Percentiles rank a stretch among this genome's conserved stretches.
Conservation (phyloP, 768 basidiomycete species). For the Xanthoconium purpureum region DNA sequence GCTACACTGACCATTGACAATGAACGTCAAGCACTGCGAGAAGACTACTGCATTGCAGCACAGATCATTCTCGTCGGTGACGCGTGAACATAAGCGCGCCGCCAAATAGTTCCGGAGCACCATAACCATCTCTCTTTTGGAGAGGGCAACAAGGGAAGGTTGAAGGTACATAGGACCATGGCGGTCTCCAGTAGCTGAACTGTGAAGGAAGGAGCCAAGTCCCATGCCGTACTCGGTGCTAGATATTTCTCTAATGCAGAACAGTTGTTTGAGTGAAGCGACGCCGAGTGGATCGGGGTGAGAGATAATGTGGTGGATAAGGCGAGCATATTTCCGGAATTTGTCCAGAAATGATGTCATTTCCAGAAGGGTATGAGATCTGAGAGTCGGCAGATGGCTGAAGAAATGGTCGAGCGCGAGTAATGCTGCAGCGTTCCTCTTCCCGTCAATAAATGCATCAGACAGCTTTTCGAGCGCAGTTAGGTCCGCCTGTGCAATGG, state of each 20-base stretch:
- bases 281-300: conserved; percentile 2
- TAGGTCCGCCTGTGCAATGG: conserved; percentile 27
- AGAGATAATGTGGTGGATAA: conserved; percentile 3
- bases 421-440: conserved; percentile 1
- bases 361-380: conserved; percentile 20
- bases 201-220: conserved; percentile 8
- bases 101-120: conserved; percentile 27
- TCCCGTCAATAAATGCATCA: conserved; percentile 22
- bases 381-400: conserved; percentile 12
- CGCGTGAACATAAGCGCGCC: conserved; percentile 24
- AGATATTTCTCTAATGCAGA: conserved; percentile 12
- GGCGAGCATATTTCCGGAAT: conserved; percentile 6
- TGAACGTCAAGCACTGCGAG: conserved; percentile 38
- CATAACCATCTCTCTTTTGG: conserved; percentile 19
- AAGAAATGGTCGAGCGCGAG: conserved; percentile 12
- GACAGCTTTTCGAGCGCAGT: conserved; percentile 33
- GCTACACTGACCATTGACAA: conserved; percentile 33
- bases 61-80: conserved; percentile 33
- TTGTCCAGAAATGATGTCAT: conserved; percentile 4
- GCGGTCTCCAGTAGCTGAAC: background rate
- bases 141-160: conserved; percentile 3
- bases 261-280: conserved; percentile 28
- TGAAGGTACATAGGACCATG: background rate
- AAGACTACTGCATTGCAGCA: conserved; percentile 31
- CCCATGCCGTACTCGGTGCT: conserved; percentile 8